These are phyloP conservation scores for Amanita pallidorosea DNA, from an alignment of 768 basidiomycete genomes.

Conservation along the genomic window DNA sequence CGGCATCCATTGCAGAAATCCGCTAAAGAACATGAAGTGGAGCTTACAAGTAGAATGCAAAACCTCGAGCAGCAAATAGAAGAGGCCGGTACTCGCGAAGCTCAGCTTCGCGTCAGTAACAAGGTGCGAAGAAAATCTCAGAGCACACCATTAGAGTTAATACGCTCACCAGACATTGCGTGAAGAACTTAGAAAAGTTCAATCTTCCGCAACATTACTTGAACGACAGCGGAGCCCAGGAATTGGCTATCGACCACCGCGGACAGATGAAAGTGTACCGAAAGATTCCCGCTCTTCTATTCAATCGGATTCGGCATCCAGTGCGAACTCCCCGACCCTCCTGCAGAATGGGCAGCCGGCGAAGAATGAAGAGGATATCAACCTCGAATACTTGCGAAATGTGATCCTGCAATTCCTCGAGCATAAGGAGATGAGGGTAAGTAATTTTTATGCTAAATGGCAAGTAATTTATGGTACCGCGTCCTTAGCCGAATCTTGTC, in stretches of 20 bases:
- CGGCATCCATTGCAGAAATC: slow-evolving; percentile 17
- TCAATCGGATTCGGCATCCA: slow-evolving; percentile 21
- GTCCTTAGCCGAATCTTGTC: slow-evolving; percentile 70
- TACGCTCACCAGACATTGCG: slow-evolving; percentile 57
- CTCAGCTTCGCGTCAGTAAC: slow-evolving; percentile 61
- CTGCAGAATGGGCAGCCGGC: slow-evolving; percentile 15
- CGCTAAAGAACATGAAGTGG: slow-evolving; percentile 28
- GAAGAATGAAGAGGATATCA: slow-evolving; percentile 81
- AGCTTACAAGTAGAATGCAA: slow-evolving; percentile 35
- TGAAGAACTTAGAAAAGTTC: slow-evolving; percentile 92
- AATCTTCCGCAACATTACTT: slow-evolving; percentile 81
- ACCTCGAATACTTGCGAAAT: slow-evolving; percentile 91
- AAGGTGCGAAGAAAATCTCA: slow-evolving; percentile 40
- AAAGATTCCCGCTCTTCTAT: slow-evolving; percentile 28
- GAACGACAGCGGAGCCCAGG: slow-evolving; percentile 91
- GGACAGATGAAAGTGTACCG: slow-evolving; percentile 25
- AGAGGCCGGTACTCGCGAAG: slow-evolving; percentile 60
- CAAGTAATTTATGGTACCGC: background rate
- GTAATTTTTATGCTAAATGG: slow-evolving; percentile 16
- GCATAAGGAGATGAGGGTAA: slow-evolving; percentile 95
- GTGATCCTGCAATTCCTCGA: slow-evolving; percentile 96
- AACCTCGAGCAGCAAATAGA: slow-evolving; percentile 60
- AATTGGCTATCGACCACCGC: slow-evolving; percentile 79
- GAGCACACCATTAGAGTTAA: slow-evolving; percentile 1
- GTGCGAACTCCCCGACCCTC: slow-evolving; percentile 26